Evolutionary conservation across 805 yeast species (phyloP).

Genomic region (Cephaloascus albidus): DNA sequence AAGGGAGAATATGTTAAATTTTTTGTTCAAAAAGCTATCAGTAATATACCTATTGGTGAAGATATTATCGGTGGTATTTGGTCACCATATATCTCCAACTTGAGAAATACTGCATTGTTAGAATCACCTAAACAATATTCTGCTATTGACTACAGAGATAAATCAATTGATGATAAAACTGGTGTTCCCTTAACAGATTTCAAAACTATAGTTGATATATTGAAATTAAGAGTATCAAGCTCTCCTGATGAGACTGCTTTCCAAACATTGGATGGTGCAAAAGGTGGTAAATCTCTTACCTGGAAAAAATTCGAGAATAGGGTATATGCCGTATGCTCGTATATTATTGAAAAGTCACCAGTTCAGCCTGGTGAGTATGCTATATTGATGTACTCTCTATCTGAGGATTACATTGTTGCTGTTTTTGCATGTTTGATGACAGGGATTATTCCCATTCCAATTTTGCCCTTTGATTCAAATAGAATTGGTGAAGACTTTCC

Average conservation of each 20-base stretch:
- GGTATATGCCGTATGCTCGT: slow-evolving; percentile 65
- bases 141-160: slow-evolving; percentile 68
- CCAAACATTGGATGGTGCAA: slow-evolving; percentile 28
- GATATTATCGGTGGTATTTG: slow-evolving; percentile 78
- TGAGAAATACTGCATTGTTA: slow-evolving; percentile 51
- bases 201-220: slow-evolving; percentile 56
- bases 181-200: slow-evolving; percentile 69
- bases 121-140: slow-evolving; percentile 70
- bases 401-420: slow-evolving; percentile 80
- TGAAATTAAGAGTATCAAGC: slow-evolving; percentile 68
- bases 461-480: slow-evolving; percentile 59
- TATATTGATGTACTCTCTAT: slow-evolving; percentile 73
- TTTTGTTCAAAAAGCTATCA: slow-evolving; percentile 52
- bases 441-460: slow-evolving; percentile 71
- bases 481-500: slow-evolving; percentile 67
- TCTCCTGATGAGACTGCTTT: slow-evolving; percentile 80
- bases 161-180: slow-evolving; percentile 71
- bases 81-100: slow-evolving; percentile 66
- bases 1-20: slow-evolving; percentile 79
- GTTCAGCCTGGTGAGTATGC: slow-evolving; percentile 65
- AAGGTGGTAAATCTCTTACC: slow-evolving; percentile 26
- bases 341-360: slow-evolving; percentile 57
- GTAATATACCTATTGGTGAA: slow-evolving; percentile 63
- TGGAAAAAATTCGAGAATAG: slow-evolving; percentile 81
- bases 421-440: slow-evolving; percentile 79